Conservation (phyloP, 78 protist genomes). For the Planoprotostelium fungivorum region DNA sequence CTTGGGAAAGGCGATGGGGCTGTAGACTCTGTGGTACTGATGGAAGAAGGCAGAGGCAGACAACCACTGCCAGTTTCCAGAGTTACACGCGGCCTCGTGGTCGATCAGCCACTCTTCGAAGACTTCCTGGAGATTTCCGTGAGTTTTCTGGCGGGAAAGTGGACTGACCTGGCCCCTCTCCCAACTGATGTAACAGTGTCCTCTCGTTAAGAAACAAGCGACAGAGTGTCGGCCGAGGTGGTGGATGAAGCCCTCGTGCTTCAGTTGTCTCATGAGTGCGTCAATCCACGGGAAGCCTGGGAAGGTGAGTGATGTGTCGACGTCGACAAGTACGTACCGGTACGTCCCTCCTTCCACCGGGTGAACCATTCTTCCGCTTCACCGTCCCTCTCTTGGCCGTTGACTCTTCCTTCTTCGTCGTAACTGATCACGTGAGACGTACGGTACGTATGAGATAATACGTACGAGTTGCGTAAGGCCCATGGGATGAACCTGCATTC, state of each 20-base stretch:
- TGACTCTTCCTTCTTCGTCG: neutral
- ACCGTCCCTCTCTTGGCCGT: neutral
- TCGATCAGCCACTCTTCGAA: slow-evolving; percentile 35
- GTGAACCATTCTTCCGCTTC: neutral
- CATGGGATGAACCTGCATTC: neutral
- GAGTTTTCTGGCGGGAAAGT: neutral
- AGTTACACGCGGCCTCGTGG: slow-evolving; percentile 22
- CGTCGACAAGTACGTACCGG: neutral
- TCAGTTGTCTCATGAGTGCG: slow-evolving; percentile 53
- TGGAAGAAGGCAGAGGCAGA: slow-evolving; percentile 23
- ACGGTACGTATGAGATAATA: too few species aligned
- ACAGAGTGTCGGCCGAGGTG: slow-evolving; percentile 54
- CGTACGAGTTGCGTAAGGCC: neutral
- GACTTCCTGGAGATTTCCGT: slow-evolving; percentile 2
- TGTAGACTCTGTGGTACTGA: slow-evolving; percentile 42
- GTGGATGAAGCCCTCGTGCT: slow-evolving; percentile 33
- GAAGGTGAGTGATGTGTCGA: neutral
- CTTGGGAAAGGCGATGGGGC: slow-evolving; percentile 38
- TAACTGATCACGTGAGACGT: neutral
- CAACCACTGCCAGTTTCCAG: slow-evolving; percentile 63
- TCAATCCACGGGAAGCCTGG: slow-evolving; percentile 41
- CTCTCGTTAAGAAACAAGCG: slow-evolving; percentile 55
- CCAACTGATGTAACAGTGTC: slow-evolving; percentile 28
- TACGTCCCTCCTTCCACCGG: neutral
- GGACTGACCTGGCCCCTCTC: slow-evolving; percentile 18